A percentile compares a stretch with the other conserved stretches of the same genome.
phyloP scores from a whole-genome alignment of 257 asterid genomes.

The Dorcoceras hygrometricum region DNA sequence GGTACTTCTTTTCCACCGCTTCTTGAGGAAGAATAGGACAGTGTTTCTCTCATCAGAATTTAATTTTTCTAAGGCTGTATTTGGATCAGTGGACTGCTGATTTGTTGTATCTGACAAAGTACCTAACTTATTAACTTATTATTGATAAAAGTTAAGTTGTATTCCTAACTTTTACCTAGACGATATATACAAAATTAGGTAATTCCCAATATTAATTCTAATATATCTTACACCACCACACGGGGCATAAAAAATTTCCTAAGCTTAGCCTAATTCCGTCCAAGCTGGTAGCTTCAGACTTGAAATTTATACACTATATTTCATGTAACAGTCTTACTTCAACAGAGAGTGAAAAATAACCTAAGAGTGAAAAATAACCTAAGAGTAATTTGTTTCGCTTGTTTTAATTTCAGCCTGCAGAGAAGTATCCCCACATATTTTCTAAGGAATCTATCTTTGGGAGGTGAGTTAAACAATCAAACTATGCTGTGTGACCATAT shows the following conservation, averaged over 20 bases:
- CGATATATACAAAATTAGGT: not conserved
- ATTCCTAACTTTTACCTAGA: not conserved
- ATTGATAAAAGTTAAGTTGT: not conserved
- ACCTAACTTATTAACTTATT: not conserved
- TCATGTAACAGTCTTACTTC: conserved; percentile 8
- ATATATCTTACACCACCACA: not conserved
- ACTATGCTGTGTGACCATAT: not conserved
- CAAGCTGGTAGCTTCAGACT: conserved; percentile 3
- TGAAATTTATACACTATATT: conserved; percentile 7
- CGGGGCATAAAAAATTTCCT: not conserved
- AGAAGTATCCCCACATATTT: conserved; percentile 69
- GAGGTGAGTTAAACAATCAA: conserved; percentile 38
- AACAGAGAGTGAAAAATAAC: not conserved
- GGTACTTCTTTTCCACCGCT: conserved; percentile 37
- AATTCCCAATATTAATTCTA: not conserved
- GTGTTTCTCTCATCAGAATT: not conserved
- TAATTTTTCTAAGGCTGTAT: not conserved
- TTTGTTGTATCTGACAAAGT: not conserved
- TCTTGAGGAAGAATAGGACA: not conserved
- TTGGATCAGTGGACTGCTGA: not conserved
- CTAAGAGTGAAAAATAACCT: conserved; percentile 2
- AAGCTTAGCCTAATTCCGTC: not conserved
- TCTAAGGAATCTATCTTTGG: conserved; percentile 62
- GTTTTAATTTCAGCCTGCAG: conserved; percentile 62
- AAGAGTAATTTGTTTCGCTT: conserved; percentile 7